Conservation (phyloP, 2,329 filamentous ascomycete genomes). For the Sordariomycetes sp. region DNA sequence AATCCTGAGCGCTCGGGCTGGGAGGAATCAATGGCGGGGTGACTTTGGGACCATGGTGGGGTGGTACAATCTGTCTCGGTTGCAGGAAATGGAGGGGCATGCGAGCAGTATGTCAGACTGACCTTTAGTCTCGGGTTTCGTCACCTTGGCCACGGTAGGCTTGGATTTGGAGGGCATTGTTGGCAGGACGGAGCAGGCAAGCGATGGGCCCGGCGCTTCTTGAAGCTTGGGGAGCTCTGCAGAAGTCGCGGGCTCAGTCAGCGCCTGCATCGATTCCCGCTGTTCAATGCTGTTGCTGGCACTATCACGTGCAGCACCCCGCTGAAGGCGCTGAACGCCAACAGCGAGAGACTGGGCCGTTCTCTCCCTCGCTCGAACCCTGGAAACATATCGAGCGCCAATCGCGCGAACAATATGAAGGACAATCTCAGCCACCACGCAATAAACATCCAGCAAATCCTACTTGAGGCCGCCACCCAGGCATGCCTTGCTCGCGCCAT, state of each 20-base stretch:
- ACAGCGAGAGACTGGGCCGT: neutral
- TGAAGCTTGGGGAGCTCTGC: neutral
- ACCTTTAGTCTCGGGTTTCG: slow-evolving; percentile 12
- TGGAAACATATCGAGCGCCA: neutral
- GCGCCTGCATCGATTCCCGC: neutral
- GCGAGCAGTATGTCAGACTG: neutral
- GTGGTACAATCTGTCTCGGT: neutral
- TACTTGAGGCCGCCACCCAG: neutral
- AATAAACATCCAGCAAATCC: neutral
- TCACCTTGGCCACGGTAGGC: slow-evolving; percentile 19
- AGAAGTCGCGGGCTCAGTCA: neutral
- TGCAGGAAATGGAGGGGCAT: neutral
- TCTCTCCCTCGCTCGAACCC: neutral
- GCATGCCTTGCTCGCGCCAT: neutral
- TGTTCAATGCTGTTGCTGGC: neutral
- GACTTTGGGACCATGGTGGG: neutral
- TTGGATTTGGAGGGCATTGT: slow-evolving; percentile 26
- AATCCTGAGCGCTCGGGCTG: neutral
- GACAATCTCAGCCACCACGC: neutral
- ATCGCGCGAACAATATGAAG: neutral
- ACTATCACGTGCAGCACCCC: neutral
- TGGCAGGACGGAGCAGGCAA: slow-evolving; percentile 3
- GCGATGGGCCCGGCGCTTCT: too few species aligned
- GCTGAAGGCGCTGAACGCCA: neutral
- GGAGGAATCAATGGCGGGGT: neutral